Conservation (phyloP, 2,329 filamentous ascomycete species). For the Dothistroma pini region DNA sequence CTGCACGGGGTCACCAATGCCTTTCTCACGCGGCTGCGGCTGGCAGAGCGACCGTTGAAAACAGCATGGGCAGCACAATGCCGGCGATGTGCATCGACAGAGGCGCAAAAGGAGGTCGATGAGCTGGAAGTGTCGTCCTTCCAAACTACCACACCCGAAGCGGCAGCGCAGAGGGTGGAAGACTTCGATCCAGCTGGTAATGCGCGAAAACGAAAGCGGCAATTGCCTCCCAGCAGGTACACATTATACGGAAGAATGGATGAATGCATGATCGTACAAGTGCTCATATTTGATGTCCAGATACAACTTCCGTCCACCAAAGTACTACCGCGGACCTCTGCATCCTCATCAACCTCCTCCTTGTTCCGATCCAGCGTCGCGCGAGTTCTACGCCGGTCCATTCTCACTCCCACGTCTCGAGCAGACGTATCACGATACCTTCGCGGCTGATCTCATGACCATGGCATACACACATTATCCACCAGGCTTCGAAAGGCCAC, state of each 20-base stretch:
- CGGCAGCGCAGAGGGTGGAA: conserved; percentile 40
- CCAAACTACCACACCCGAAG: conserved; percentile 36
- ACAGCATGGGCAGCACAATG: conserved; percentile 28
- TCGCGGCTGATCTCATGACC: conserved; percentile 83
- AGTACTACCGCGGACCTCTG: conserved; percentile 89
- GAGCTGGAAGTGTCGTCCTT: conserved; percentile 40
- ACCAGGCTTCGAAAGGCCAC: conserved; percentile 63
- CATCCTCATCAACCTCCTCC: conserved; percentile 90
- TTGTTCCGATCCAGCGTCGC: conserved; percentile 79
- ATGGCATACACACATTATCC: conserved; percentile 83
- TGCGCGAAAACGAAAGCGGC: conserved; percentile 41
- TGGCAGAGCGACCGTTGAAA: conserved; percentile 18
- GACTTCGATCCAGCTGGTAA: conserved; percentile 38
- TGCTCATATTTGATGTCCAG: conserved; percentile 44
- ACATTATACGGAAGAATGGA: not conserved
- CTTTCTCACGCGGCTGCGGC: conserved; percentile 28
- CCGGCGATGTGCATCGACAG: conserved; percentile 21
- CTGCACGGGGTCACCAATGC: conserved; percentile 32
- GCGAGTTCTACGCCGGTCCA: conserved; percentile 83
- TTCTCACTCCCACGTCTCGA: conserved; percentile 83
- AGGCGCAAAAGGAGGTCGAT: conserved; percentile 20
- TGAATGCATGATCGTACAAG: not conserved
- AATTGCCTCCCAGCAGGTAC: conserved; percentile 54
- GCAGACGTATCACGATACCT: conserved; percentile 84
- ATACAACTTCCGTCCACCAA: conserved; percentile 92